phyloP scores from a whole-genome alignment of 352 stramenopile genomes.

The Globisporangium middletonii region DNA sequence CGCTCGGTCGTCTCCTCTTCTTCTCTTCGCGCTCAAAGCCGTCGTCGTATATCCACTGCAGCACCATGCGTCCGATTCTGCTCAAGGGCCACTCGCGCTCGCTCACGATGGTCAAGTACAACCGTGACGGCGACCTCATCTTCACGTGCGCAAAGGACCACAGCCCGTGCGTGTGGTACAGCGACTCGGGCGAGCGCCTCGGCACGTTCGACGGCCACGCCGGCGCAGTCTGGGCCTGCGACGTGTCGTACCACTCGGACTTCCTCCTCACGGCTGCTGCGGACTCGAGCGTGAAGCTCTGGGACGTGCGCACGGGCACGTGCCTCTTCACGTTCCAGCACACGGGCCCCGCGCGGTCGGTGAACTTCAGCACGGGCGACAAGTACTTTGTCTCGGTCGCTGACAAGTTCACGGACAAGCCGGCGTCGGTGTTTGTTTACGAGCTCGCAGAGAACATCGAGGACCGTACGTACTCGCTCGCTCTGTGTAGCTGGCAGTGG shows the following conservation, averaged over 20 bases:
- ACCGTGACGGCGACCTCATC: conserved; percentile 97
- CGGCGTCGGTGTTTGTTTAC: conserved; percentile 75
- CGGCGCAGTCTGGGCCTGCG: conserved; percentile 96
- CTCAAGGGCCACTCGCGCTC: conserved; percentile 98
- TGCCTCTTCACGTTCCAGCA: conserved; percentile 84
- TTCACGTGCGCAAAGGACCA: conserved; percentile 97
- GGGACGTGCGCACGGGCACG: conserved; percentile 88
- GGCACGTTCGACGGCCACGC: conserved; percentile 96
- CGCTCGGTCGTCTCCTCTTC: not conserved
- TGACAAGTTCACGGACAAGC: conserved; percentile 82
- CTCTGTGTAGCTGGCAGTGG: not conserved
- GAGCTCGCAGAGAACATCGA: conserved; percentile 60
- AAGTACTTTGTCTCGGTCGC: conserved; percentile 78
- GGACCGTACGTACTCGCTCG: conserved; percentile 36
- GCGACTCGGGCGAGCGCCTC: conserved; percentile 93
- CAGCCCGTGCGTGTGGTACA: conserved; percentile 95
- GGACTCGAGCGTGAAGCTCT: conserved; percentile 91
- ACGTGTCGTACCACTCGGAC: conserved; percentile 91
- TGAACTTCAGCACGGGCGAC: conserved; percentile 87
- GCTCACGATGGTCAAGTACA: conserved; percentile 99
- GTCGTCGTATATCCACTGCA: not conserved
- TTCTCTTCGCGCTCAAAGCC: no score
- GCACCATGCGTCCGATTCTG: conserved; percentile 93
- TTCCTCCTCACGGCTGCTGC: conserved; percentile 94
- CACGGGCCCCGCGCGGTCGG: conserved; percentile 72